Evolutionary conservation across 208 protist species (phyloP), one percentile per base, ranked within the genome.

Genomic region (Wallacemonas sp.): DNA sequence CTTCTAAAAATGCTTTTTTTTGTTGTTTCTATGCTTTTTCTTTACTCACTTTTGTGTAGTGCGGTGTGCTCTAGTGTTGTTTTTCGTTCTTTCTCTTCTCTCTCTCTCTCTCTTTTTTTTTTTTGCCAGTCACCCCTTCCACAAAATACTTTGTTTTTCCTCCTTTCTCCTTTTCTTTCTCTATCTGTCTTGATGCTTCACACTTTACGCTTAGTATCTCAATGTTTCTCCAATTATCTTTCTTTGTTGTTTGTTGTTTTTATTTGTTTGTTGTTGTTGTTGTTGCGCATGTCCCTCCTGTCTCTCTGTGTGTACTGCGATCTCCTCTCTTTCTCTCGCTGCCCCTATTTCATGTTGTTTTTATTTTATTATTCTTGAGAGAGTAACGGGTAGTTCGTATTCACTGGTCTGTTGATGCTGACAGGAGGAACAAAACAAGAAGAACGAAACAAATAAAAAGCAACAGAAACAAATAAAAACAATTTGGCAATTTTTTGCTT

Each of bases 41-140:
- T 49, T 49, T 49, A 26, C 17, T 49, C 44, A 26, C 17, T 22
- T 9, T 49, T 49, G 5, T 49, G 19, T 49, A 19, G 44, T 14
- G 9, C 19, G 12, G 5, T 49, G 44, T 19, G 19, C 22, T 49
- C 5, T 14, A 19, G 5, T 26, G 5, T 21, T 9, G 9, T 41
- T 49, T 14, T 39, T 31, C 24, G 4, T 30, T n/a, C 5, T 26
- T 58, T 58, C 22, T 30, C 15, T 38, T n/a, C 33, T 39, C 51
- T 38, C 28, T 38, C 51, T 58, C 51, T 58, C 51, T 49, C 44
- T n/a, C 44, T 22, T 8, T 49, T 22, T 49, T 19, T 19, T 58
- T 30, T 12, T 27, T 14, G 51, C 22, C 24, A 9, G 9, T 31
- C 51, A 24, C 19, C 28, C 34, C 17, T 26, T 39, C 21, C 27